These are phyloP conservation scores for Imleria badia DNA, from an alignment of 768 basidiomycete genomes.

Conservation along the genomic window DNA sequence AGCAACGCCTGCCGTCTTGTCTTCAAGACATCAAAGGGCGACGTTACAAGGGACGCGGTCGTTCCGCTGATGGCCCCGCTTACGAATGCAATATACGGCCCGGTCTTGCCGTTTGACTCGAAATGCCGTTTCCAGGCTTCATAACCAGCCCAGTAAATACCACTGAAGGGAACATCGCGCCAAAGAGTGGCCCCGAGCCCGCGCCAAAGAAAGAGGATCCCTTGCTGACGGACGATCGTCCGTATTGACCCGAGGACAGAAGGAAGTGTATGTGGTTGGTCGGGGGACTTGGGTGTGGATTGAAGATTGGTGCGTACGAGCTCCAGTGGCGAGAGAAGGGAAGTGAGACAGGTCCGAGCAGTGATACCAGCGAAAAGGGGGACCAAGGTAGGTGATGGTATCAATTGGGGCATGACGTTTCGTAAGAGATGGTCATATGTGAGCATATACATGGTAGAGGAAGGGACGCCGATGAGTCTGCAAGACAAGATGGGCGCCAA, in stretches of 20 bases:
- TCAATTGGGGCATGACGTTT: constrained; percentile 56
- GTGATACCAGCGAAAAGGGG: constrained; percentile 83
- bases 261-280: constrained; percentile 72
- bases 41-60: constrained; percentile 81
- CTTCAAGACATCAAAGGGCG: constrained; percentile 96
- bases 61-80: constrained; percentile 90
- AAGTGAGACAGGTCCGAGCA: constrained; percentile 77
- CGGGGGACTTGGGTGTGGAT: constrained; percentile 72
- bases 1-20: constrained; percentile 86
- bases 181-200: constrained; percentile 91
- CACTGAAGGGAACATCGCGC: constrained; percentile 98
- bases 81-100: constrained; percentile 74
- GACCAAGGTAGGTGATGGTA: constrained; percentile 50
- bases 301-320: constrained; percentile 93
- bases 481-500: constrained; percentile 7
- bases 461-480: constrained; percentile 89
- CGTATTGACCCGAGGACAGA: constrained; percentile 70
- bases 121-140: constrained; percentile 76
- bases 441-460: constrained; percentile 91
- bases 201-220: constrained; percentile 77
- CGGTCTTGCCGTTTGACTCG: constrained; percentile 50
- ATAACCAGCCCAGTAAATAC: constrained; percentile 95
- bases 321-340: constrained; percentile 84
- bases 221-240: constrained; percentile 57
- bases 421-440: constrained; percentile 88